Base-by-base conservation (phyloP, 164 flowering plant species). In the Stephania cephalantha region DNA sequence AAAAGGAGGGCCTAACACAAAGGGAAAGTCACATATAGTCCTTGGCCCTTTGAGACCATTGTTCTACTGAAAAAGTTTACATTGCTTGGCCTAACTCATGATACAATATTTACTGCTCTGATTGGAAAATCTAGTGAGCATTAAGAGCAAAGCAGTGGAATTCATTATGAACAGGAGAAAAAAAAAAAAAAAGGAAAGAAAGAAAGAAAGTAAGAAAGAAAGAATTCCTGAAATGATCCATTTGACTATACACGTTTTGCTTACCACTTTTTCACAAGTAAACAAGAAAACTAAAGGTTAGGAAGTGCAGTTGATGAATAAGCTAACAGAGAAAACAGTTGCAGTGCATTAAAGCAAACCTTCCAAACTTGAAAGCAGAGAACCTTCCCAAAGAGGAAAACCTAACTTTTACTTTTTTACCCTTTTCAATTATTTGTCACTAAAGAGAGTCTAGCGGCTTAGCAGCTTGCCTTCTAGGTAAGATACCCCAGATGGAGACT, bases 371-470 rank as follows among this genome's bases (percentile, higher is more conserved):
- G 52, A 42, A 76, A 70, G 71, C 78, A 76, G 74, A 71, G 35
- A 77, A 50, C 55, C 42, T 72, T 66, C 79, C 30, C 45, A 1
- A 72, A 67, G n/a, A 13, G 46, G 79, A 42, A 77, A 77, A 48
- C 69, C 75, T 66, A 50, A 35, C 48, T 71, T 35, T 52, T 46
- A 46, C 73, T 55, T 77, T 71, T 71, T 71, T 48, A 48, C 46
- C 44, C 42, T 29, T 64, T 76, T 63, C 44, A 48, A 68, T 17
- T 46, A 44, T 76, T 71, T 52, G 44, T 42, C 17, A 55, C 73
- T 44, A 65, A 74, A 45, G 76, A 74, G 71, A 29, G 63, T 67
- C 52, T 74, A 46, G 45, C 1, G 42, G 42, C 0, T 50, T 50
- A 31, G 72, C 53, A 58, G 20, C 64, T 18, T n/a, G 5, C 20